Percentiles rank a stretch among this genome's conserved stretches.
Evolutionary conservation across 129 eudicot genomes (phyloP).

Genomic region (Deinandra increscens): DNA sequence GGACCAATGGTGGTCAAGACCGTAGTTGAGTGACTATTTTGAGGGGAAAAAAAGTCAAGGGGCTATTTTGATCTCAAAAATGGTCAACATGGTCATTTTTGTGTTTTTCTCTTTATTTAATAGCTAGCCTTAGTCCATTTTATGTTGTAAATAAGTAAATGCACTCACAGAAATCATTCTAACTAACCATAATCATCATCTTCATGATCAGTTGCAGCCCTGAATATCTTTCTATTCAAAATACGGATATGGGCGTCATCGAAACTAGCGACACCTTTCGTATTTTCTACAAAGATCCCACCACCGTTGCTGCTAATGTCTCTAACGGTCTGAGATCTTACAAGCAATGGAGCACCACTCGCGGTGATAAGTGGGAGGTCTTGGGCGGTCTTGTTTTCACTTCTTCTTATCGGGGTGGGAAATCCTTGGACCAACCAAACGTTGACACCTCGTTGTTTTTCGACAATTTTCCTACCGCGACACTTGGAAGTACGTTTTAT

Average conservation of each 20-base stretch:
- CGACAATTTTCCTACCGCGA: too few species aligned
- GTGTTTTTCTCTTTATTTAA: too few species aligned
- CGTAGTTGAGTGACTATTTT: too few species aligned
- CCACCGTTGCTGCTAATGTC: neutral
- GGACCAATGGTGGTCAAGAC: too few species aligned
- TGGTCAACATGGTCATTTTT: too few species aligned
- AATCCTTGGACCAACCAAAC: conserved; percentile 47
- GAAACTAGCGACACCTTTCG: neutral
- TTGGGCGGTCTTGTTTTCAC: conserved; percentile 75
- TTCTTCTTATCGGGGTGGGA: conserved; percentile 66
- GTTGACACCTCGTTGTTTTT: too few species aligned
- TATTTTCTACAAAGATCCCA: neutral
- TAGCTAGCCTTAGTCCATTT: too few species aligned
- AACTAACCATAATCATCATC: neutral
- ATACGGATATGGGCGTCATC: neutral
- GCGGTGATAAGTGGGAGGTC: conserved; percentile 32
- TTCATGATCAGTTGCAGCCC: neutral
- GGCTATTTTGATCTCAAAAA: too few species aligned
- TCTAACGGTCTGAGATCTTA: too few species aligned
- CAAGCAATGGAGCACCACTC: conserved; percentile 19
- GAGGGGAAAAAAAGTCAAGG: too few species aligned
- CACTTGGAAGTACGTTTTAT: neutral
- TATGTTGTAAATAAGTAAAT: too few species aligned
- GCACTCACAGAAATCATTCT: too few species aligned
- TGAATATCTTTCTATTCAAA: neutral